Evolutionary conservation across 345 rosid species (phyloP), one percentile per base, ranked within the genome.

Genomic region (Microthlaspi erraticum): DNA sequence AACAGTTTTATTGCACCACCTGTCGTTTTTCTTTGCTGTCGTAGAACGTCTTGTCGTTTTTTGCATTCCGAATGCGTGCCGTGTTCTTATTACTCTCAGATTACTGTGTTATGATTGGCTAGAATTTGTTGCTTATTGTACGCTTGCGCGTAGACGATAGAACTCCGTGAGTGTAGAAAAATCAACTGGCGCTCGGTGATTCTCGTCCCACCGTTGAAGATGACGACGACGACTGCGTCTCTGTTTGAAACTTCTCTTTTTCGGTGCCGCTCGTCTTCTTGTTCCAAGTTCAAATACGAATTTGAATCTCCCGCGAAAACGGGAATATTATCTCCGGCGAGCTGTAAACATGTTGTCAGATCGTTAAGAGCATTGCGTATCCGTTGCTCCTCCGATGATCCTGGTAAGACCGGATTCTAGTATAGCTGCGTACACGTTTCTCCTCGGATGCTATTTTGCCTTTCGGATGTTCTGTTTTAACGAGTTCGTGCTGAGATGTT

Each of bases 241-340:
- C 36, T 66, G 20, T 51, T 65, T 9, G 64, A 69, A 17, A 58
- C 64, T 53, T 61, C 12, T 42, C 58, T 51, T 19, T 37, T 26
- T 1, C 60, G 66, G 34, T 43, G 19, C 33, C 3, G 7, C 42
- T 69, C 67, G 50, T 50, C 54, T 66, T 54, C 68, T 39, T 51
- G 79, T 37, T 71, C 72, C 34, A 46, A 59, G 16, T 61, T 54
- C 76, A 63, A 70, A 63, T 68, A 60, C 61, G 57, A 64, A 19
- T 66, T 70, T 73, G 77, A 75, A 59, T 76, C 78, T 60, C 85
- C 87, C 79, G 76, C 84, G 74, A 73, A 77, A 49, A 79, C 68
- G 10, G 74, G 41, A 42, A 65, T 17, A 26, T 8, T 73, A 6
- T 70, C 77, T 82, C 69, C 50, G 36, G 68, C 68, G 6, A 70